Evolutionary conservation across 306 rosid species (phyloP).

Genomic region (Casuarina glauca): DNA sequence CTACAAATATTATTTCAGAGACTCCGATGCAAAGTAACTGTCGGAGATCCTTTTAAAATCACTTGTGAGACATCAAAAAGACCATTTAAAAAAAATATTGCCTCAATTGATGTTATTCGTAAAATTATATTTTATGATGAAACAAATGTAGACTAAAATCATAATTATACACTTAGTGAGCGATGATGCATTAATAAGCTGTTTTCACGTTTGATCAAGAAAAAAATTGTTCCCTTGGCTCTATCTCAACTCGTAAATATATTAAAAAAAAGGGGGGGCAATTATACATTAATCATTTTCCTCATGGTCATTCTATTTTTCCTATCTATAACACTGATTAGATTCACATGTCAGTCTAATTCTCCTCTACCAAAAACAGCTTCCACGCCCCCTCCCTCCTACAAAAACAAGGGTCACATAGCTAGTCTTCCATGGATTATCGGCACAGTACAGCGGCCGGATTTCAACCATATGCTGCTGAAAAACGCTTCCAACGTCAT

Average conservation of each 20-base stretch:
- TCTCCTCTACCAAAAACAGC: not conserved
- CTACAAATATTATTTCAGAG: too few species aligned
- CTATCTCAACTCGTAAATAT: not conserved
- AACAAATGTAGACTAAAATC: too few species aligned
- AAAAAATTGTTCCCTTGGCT: not conserved
- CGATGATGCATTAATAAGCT: too few species aligned
- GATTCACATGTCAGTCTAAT: not conserved
- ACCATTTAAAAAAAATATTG: too few species aligned
- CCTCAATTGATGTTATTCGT: too few species aligned
- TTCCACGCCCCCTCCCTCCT: not conserved
- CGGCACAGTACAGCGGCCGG: not conserved
- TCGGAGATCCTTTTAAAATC: too few species aligned
- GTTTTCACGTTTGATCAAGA: too few species aligned
- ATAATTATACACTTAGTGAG: too few species aligned
- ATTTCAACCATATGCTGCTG: not conserved
- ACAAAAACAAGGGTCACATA: not conserved
- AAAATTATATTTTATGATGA: too few species aligned
- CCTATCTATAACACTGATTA: not conserved
- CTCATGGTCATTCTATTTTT: not conserved
- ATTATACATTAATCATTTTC: not conserved
- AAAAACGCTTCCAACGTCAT: conserved; percentile 6
- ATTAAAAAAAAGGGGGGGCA: not conserved
- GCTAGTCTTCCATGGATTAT: not conserved
- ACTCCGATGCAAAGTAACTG: too few species aligned
- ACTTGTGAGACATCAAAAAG: too few species aligned